Evolutionary conservation across 495 filamentous ascomycete species (phyloP).

Genomic region (Hypomontagnella submonticulosa): DNA sequence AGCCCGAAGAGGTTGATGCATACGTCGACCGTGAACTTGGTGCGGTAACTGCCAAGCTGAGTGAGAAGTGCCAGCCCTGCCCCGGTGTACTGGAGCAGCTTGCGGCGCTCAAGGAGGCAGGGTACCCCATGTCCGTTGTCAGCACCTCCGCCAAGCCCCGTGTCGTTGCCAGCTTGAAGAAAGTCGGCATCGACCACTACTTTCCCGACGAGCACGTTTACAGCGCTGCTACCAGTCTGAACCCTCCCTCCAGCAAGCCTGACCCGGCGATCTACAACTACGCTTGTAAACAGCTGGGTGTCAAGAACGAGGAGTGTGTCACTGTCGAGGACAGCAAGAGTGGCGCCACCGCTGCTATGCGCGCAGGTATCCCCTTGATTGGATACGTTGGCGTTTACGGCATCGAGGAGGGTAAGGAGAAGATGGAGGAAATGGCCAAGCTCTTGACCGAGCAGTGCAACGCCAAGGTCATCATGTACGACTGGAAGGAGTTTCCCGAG

Average conservation of each 20-base stretch:
- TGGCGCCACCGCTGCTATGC: slow-evolving; percentile 80
- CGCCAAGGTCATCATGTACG: slow-evolving; percentile 79
- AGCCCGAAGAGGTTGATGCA: slow-evolving; percentile 71
- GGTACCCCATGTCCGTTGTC: slow-evolving; percentile 85
- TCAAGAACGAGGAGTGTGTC: slow-evolving; percentile 79
- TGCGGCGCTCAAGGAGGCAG: slow-evolving; percentile 67
- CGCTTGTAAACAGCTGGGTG: slow-evolving; percentile 79
- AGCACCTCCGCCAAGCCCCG: slow-evolving; percentile 81
- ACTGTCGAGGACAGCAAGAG: slow-evolving; percentile 92
- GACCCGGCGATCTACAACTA: slow-evolving; percentile 92
- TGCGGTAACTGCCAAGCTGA: slow-evolving; percentile 84
- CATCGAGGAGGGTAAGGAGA: slow-evolving; percentile 64
- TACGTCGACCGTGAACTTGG: slow-evolving; percentile 86
- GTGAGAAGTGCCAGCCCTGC: slow-evolving; percentile 74
- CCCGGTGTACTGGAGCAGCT: slow-evolving; percentile 76
- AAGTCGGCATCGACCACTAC: slow-evolving; percentile 82
- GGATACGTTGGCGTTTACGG: slow-evolving; percentile 88
- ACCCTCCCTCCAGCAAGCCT: slow-evolving; percentile 86
- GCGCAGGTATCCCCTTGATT: slow-evolving; percentile 84
- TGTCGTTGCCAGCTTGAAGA: slow-evolving; percentile 82
- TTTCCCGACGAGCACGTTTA: slow-evolving; percentile 80
- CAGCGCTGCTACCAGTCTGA: slow-evolving; percentile 83
- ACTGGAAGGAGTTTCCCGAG: slow-evolving; percentile 84
- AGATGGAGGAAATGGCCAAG: slow-evolving; percentile 78
- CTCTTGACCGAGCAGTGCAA: slow-evolving; percentile 72